A percentile compares a stretch with the other conserved stretches of the same genome.
These are phyloP conservation scores for Tetracladium marchalianum DNA, from an alignment of 495 filamentous ascomycete species.

Conservation along the genomic window DNA sequence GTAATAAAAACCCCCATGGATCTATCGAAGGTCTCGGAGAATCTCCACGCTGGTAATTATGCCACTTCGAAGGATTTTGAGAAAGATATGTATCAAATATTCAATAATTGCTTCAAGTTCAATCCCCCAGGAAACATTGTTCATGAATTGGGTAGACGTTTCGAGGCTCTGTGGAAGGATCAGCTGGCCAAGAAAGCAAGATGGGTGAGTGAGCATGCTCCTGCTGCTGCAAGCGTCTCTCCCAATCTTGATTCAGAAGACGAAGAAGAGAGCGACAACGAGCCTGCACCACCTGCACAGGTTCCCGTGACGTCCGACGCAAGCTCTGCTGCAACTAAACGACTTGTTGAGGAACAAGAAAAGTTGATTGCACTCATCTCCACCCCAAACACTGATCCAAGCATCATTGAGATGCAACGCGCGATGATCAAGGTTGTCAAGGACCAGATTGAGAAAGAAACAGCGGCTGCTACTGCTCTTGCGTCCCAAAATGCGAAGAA, in stretches of 20 bases:
- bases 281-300: background rate
- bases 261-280: constrained; percentile 44
- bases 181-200: constrained; percentile 65
- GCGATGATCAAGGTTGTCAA: constrained; percentile 35
- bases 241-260: constrained; percentile 56
- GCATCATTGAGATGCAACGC: constrained; percentile 45
- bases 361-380: constrained; percentile 59
- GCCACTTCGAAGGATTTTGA: constrained; percentile 78
- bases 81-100: constrained; percentile 68
- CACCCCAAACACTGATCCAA: constrained; percentile 57
- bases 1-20: constrained; percentile 98
- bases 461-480: constrained; percentile 22
- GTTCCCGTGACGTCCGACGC: constrained; percentile 1
- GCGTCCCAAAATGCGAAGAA: constrained; percentile 22
- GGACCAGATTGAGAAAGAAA: constrained; percentile 37
- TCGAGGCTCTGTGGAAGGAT: constrained; percentile 61
- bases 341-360: constrained; percentile 44
- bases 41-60: constrained; percentile 75
- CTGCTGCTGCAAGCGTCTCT: constrained; percentile 33
- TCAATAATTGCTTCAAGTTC: constrained; percentile 86
- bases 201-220: constrained; percentile 68
- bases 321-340: constrained; percentile 5
- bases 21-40: constrained; percentile 62
- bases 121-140: constrained; percentile 74
- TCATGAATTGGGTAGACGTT: constrained; percentile 53